Percentiles rank a stretch among this genome's conserved stretches.
Evolutionary conservation across 106 monocot genomes (phyloP).

Genomic region (Amphibolis antarctica): DNA sequence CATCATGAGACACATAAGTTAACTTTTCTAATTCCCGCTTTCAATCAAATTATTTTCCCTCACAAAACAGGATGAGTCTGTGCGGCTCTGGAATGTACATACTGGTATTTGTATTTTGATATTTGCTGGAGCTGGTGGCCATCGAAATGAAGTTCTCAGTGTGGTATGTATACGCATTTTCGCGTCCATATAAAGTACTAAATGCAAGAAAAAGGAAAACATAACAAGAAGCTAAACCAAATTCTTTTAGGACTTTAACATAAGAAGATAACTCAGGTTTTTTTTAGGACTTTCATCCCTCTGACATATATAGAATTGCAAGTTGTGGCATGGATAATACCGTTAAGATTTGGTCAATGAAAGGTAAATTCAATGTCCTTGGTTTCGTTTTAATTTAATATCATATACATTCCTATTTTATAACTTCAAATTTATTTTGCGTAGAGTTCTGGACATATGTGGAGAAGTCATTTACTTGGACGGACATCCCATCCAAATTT

Average conservation of each 20-base stretch:
- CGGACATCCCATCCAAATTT: slow-evolving; percentile 95
- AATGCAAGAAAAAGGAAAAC: too few species aligned
- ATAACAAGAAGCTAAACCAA: background rate
- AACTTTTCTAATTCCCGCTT: background rate
- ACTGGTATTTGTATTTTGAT: slow-evolving; percentile 97
- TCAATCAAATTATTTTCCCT: background rate
- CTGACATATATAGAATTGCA: slow-evolving; percentile 89
- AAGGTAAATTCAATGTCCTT: slow-evolving; percentile 33
- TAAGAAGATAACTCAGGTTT: too few species aligned
- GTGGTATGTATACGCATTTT: slow-evolving; percentile 47
- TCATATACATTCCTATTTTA: background rate
- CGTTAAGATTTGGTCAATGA: slow-evolving; percentile 99
- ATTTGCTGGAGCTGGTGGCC: slow-evolving; percentile 97
- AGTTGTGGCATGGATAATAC: slow-evolving; percentile 99
- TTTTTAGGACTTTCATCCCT: slow-evolving; percentile 94
- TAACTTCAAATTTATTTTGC: background rate
- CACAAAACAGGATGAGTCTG: slow-evolving; percentile 74
- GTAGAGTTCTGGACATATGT: slow-evolving; percentile 98
- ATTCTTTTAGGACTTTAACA: slow-evolving; percentile 75
- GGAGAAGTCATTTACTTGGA: slow-evolving; percentile 98
- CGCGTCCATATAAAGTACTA: background rate
- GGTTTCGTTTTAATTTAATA: background rate
- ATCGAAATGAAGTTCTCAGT: slow-evolving; percentile 98
- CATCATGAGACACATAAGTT: background rate
- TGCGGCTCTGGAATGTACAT: slow-evolving; percentile 92